A percentile compares a stretch with the other conserved stretches of the same genome.
phyloP scores from a whole-genome alignment of 2,329 filamentous ascomycete genomes.

The Botrytis squamosa region DNA sequence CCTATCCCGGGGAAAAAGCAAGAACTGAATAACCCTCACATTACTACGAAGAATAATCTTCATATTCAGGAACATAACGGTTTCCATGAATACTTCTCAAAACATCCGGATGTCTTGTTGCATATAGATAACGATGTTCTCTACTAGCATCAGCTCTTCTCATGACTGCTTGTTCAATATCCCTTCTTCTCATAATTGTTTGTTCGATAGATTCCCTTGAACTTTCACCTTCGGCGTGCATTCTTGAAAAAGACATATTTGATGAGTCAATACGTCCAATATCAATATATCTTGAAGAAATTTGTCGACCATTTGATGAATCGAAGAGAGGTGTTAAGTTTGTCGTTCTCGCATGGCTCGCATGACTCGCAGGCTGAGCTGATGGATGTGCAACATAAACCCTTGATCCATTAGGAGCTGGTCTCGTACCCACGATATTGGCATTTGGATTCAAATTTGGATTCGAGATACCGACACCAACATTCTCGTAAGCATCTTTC shows the following conservation, averaged over 20 bases:
- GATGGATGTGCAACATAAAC: not conserved
- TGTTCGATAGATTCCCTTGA: not conserved
- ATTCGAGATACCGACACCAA: constrained; percentile 51
- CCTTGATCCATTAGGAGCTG: constrained; percentile 30
- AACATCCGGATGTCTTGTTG: not conserved
- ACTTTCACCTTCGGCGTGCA: not conserved
- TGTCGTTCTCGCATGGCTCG: no score
- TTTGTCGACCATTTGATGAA: not conserved
- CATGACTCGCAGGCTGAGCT: not conserved
- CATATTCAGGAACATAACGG: not conserved
- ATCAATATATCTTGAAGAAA: not conserved
- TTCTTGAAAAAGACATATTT: not conserved
- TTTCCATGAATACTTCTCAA: not conserved
- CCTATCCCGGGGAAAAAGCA: not conserved
- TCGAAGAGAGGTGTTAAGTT: not conserved
- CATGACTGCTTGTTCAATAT: not conserved
- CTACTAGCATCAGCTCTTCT: not conserved
- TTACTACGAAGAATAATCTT: not conserved
- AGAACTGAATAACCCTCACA: not conserved
- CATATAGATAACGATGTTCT: not conserved
- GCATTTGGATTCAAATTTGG: constrained; percentile 36
- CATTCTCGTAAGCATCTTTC: constrained; percentile 66
- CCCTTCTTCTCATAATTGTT: not conserved
- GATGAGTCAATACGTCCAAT: not conserved
- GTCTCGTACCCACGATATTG: constrained; percentile 40